These are phyloP conservation scores for Lichtheimia hyalospora DNA, from an alignment of 371 early-diverging fungal species.

Conservation along the genomic window DNA sequence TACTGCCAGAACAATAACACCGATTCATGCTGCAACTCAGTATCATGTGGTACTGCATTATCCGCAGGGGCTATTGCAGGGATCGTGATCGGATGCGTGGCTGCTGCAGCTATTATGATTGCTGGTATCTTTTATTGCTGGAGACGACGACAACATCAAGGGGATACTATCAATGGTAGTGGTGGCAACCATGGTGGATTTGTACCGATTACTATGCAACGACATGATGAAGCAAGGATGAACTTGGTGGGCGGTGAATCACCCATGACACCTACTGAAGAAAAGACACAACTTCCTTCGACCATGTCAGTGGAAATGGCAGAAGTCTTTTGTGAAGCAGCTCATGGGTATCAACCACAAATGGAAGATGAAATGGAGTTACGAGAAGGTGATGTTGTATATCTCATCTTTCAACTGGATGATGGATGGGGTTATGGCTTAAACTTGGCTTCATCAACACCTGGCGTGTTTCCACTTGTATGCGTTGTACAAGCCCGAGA, in stretches of 20 bases:
- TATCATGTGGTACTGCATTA: constrained; percentile 9
- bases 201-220: neutral
- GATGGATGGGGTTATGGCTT: constrained; percentile 75
- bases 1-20: constrained; percentile 19
- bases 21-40: constrained; percentile 26
- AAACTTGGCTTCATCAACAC: constrained; percentile 56
- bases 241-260: neutral
- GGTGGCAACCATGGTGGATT: neutral
- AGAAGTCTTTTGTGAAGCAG: constrained; percentile 27
- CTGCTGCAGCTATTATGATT: constrained; percentile 4
- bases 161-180: neutral
- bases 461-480: constrained; percentile 69
- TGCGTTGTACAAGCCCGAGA: constrained; percentile 46
- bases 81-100: constrained; percentile 21
- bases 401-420: constrained; percentile 52
- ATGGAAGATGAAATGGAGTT: constrained; percentile 66
- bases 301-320: constrained; percentile 11
- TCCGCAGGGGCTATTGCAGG: constrained; percentile 34
- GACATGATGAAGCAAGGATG: neutral
- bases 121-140: constrained; percentile 5
- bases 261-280: constrained; percentile 2
- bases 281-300: constrained; percentile 10
- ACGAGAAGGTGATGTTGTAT: constrained; percentile 59
- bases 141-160: constrained; percentile 3
- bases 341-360: constrained; percentile 48